Base-by-base conservation (phyloP, 1,139 yeast genomes). In the Torulaspora globosa region DNA sequence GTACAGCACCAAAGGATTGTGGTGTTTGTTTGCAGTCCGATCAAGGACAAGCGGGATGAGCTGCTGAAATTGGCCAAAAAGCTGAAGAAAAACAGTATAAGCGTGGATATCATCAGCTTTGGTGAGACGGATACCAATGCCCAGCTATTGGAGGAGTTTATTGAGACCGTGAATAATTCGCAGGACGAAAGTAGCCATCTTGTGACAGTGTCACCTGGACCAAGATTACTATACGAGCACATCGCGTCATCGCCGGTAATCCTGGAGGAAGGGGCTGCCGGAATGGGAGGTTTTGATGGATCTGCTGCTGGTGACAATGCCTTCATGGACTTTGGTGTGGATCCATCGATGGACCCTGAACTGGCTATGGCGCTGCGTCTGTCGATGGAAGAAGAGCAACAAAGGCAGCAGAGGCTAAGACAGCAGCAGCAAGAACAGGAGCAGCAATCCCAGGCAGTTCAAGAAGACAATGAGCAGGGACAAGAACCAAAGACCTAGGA, bases 271-370 rank as follows among this genome's bases (percentile, higher is more conserved):
- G 58, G 58, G n/a, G 57, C 56, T 23, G 44, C 48, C 28, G 46
- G 48, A 7, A 75, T 70, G 27, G 70, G 62, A 12, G 68, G 64
- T 10, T 65, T 63, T 18, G 71, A 73, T 36, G 77, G 73, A 19
- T 73, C 72, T 9, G 74, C 71, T 11, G 70, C 70, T 34, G 77
- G 71, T 27, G 75, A 73, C 34, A 78, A 73, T 41, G 75, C 71
- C 43, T 70, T 71, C 48, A 74, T 74, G 65, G 83, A 78, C 53
- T 76, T 79, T 55, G 82, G 86, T 41, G 78, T 83, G 32, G 97
- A 92, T 67, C 95, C 96, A 24, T 82, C 83, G 55, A 86, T 87
- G 80, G 99, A 92, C 60, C 98, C 98, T 21, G 98, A 94, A 67
- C 79, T 92, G 62, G 98, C 97, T 1, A 76, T 92, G 73, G 98